Percentiles rank a stretch among this genome's conserved stretches.
Evolutionary conservation across 1,284 basidiomycete genomes (phyloP).

Genomic region (Malassezia furfur): DNA sequence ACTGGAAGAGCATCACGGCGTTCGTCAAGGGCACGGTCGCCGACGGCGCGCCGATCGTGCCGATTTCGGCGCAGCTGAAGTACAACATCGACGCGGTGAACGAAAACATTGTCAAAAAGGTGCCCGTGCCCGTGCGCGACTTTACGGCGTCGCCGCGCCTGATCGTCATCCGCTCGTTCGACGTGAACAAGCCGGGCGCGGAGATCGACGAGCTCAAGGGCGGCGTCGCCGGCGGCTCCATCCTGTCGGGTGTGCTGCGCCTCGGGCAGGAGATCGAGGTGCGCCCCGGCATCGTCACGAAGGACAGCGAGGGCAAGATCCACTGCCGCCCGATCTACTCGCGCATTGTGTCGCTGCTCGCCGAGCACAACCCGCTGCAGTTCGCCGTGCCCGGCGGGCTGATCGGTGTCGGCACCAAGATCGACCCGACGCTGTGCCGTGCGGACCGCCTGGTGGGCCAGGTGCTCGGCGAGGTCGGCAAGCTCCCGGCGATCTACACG

Average conservation of each 20-base stretch:
- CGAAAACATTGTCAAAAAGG: conserved; percentile 94
- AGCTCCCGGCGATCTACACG: conserved; percentile 83
- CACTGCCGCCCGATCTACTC: conserved; percentile 89
- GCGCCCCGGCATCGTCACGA: conserved; percentile 89
- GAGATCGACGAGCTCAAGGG: conserved; percentile 95
- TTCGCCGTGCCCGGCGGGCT: conserved; percentile 95
- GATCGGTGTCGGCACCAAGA: conserved; percentile 94
- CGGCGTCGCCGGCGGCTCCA: conserved; percentile 93
- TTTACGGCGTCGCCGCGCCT: conserved; percentile 82
- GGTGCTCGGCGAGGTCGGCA: conserved; percentile 85
- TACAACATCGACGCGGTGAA: conserved; percentile 99
- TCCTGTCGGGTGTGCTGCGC: conserved; percentile 78
- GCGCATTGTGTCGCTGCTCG: conserved; percentile 78
- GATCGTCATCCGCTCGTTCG: conserved; percentile 99
- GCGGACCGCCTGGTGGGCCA: conserved; percentile 94
- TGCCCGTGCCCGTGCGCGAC: conserved; percentile 85
- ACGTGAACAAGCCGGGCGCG: conserved; percentile 97
- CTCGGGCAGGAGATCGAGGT: conserved; percentile 94
- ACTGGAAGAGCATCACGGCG: conserved; percentile 43
- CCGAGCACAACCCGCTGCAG: conserved; percentile 85
- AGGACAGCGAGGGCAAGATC: conserved; percentile 80
- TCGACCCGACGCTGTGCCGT: conserved; percentile 91
- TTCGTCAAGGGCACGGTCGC: conserved; percentile 67
- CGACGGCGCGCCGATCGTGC: conserved; percentile 90
- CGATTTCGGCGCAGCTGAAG: conserved; percentile 93